Percentiles rank a stretch among this genome's conserved stretches.
Evolutionary conservation across 805 yeast species (phyloP).

Genomic region (Saturnispora silvae): DNA sequence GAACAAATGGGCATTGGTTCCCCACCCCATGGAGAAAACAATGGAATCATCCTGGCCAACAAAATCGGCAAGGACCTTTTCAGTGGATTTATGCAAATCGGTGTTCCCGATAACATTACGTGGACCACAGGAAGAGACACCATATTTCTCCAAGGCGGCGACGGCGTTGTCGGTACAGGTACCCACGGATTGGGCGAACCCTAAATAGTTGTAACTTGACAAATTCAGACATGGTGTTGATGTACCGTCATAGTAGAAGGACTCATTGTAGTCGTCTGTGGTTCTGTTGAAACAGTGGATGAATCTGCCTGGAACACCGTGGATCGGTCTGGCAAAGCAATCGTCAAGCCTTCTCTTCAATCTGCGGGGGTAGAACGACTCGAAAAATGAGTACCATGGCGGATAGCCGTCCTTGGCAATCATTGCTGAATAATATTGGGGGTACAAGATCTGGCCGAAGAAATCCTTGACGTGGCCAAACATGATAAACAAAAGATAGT

Average conservation of each 20-base stretch:
- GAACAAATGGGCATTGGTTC: constrained; percentile 86
- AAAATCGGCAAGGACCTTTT: constrained; percentile 67
- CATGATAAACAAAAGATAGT: constrained; percentile 73
- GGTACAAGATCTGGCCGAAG: constrained; percentile 65
- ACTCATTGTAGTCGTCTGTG: constrained; percentile 52
- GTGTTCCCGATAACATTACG: constrained; percentile 66
- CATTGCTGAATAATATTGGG: constrained; percentile 53
- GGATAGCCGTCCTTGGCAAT: constrained; percentile 83
- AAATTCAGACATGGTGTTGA: constrained; percentile 72
- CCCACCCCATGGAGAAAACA: constrained; percentile 88
- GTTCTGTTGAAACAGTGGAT: constrained; percentile 72
- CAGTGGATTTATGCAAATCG: constrained; percentile 65
- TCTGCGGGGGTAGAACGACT: constrained; percentile 86
- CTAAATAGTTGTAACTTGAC: constrained; percentile 87
- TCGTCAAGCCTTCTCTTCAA: constrained; percentile 86
- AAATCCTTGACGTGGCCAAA: constrained; percentile 89
- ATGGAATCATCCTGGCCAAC: constrained; percentile 85
- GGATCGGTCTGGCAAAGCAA: constrained; percentile 92
- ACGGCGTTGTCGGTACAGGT: constrained; percentile 75
- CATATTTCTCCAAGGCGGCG: constrained; percentile 51
- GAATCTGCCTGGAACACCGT: constrained; percentile 94
- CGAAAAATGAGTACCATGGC: constrained; percentile 91
- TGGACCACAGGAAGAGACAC: constrained; percentile 72
- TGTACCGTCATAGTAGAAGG: constrained; percentile 67
- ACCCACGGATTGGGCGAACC: constrained; percentile 94